Conservation (phyloP, 1,284 basidiomycete species). For the Boletellus dicymbophilus region DNA sequence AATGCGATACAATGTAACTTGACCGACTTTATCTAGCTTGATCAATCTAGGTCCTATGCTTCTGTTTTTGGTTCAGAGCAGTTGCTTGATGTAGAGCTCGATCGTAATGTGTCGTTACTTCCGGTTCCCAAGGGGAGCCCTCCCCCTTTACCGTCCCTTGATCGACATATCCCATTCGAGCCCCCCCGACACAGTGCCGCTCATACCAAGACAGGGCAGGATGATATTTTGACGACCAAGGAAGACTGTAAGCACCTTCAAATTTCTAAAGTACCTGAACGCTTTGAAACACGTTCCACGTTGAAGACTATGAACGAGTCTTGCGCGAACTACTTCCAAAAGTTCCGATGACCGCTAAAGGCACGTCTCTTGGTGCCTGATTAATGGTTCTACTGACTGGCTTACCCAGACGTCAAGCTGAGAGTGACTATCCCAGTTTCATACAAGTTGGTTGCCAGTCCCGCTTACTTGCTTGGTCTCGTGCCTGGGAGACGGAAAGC, state of each 20-base stretch:
- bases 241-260: constrained; percentile 25
- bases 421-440: constrained; percentile 41
- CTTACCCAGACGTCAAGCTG: constrained; percentile 40
- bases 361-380: constrained; percentile 33
- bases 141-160: constrained; percentile 30
- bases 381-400: constrained; percentile 2
- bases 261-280: not conserved
- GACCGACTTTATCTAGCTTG: constrained; percentile 49
- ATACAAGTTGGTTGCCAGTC: constrained; percentile 53
- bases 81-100: constrained; percentile 70
- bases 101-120: constrained; percentile 57
- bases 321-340: constrained; percentile 47
- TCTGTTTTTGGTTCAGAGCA: constrained; percentile 68
- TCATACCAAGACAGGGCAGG: not conserved
- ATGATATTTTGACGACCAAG: not conserved
- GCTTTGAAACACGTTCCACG: not conserved
- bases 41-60: constrained; percentile 48
- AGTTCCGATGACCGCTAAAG: constrained; percentile 62
- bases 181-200: not conserved
- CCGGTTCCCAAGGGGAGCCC: constrained; percentile 33
- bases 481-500: constrained; percentile 65
- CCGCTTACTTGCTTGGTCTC: constrained; percentile 46
- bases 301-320: constrained; percentile 41
- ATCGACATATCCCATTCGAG: constrained; percentile 15
- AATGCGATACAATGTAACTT: not conserved